phyloP scores from a whole-genome alignment of 2,329 filamentous ascomycete genomes.

The Fusarium keratoplasticum region DNA sequence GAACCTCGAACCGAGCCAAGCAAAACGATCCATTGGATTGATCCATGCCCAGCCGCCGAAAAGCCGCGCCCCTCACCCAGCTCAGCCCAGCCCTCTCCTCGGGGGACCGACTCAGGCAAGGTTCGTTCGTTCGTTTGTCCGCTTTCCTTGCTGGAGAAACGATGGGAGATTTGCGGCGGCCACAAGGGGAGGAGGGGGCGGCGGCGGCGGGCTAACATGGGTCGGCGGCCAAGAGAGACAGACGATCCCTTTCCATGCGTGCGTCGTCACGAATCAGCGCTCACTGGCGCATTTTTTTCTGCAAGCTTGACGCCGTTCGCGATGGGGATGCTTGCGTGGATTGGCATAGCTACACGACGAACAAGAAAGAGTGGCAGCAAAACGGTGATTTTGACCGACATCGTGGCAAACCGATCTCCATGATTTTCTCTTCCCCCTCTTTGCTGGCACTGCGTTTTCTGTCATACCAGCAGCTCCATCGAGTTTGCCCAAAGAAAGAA shows the following conservation, averaged over 20 bases:
- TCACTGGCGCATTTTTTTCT: neutral
- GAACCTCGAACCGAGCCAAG: slow-evolving; percentile 5
- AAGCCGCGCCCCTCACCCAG: neutral
- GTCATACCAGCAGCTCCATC: neutral
- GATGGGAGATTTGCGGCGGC: slow-evolving; percentile 12
- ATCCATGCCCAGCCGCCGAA: neutral
- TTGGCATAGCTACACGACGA: neutral
- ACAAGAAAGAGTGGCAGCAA: neutral
- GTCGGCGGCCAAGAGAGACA: neutral
- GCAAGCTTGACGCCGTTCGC: slow-evolving; percentile 5
- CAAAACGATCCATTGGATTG: neutral
- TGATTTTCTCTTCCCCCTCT: neutral
- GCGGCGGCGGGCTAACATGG: slow-evolving; percentile 1
- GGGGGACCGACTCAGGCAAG: neutral
- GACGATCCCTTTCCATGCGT: slow-evolving; percentile 21
- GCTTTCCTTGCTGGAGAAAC: slow-evolving; percentile 4
- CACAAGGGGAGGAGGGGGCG: neutral
- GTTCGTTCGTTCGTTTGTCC: neutral
- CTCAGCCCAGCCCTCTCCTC: neutral
- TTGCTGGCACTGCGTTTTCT: neutral
- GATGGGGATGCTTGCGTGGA: slow-evolving; percentile 1
- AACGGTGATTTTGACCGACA: neutral
- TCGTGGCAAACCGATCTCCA: slow-evolving; percentile 18
- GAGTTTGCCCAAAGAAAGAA: neutral
- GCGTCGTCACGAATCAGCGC: slow-evolving; percentile 18